These are phyloP conservation scores for Hydnomerulius pinastri DNA, from an alignment of 768 basidiomycete species.

Conservation along the genomic window DNA sequence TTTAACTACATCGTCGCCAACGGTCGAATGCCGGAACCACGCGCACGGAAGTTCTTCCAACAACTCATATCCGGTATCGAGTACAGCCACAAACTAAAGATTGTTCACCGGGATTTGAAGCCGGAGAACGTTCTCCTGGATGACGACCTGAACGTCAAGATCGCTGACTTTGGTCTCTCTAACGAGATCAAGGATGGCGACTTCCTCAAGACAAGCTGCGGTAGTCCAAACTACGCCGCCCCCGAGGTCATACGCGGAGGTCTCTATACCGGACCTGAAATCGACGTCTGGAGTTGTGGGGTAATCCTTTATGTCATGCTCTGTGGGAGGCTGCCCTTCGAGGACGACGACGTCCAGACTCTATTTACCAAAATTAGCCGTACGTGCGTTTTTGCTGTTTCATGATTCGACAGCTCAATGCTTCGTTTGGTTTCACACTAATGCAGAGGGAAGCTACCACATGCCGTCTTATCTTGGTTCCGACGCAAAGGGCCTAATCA, in stretches of 20 bases:
- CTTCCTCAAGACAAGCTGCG: constrained; percentile 96
- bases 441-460: constrained; percentile 80
- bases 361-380: constrained; percentile 95
- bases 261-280: constrained; percentile 95
- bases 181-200: constrained; percentile 97
- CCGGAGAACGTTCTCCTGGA: constrained; percentile 93
- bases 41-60: constrained; percentile 94
- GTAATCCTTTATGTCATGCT: constrained; percentile 99
- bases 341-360: constrained; percentile 92
- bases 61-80: constrained; percentile 98
- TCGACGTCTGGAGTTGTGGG: constrained; percentile 98
- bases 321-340: constrained; percentile 92
- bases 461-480: constrained; percentile 78
- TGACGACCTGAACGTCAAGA: constrained; percentile 89
- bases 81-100: constrained; percentile 94
- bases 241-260: constrained; percentile 97
- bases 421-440: not conserved
- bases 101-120: constrained; percentile 97
- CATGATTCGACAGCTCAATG: not conserved
- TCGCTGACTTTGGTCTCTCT: constrained; percentile 97
- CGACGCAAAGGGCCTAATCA: constrained; percentile 79
- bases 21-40: constrained; percentile 86
- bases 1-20: constrained; percentile 98
- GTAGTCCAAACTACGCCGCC: constrained; percentile 97
- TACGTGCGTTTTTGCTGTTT: constrained; percentile 35